Base-by-base conservation (phyloP, 345 rosid genomes). In the Syzygium aromaticum region DNA sequence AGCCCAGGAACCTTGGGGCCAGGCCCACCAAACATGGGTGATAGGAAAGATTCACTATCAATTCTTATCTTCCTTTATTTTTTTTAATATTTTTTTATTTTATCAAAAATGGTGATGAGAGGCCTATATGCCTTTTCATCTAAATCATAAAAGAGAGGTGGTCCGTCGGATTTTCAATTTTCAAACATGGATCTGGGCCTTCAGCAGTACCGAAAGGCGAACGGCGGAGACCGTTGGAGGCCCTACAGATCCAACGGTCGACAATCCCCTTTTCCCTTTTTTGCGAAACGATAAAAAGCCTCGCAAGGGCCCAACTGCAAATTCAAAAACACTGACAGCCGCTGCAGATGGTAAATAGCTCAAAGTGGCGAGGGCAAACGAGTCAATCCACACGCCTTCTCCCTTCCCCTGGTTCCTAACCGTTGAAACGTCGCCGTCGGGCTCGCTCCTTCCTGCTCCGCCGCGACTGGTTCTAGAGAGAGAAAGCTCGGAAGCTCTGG, bases 401-500 rank as follows among this genome's bases (percentile, higher is more conserved):
- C 87, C 67, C 67, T 22, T 14, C 14, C 14, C 8, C 53, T 73
- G 23, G 49, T 52, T 3, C 63, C 86, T 86, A 51, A 77, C 89
- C 77, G 88, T 85, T 92, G 87, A 90, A 94, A 91, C 94, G 92
- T 93, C 92, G 92, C 90, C 98, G 94, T 94, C 93, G 84, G 64
- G 67, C 54, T 43, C 7, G 46, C 84, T 49, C 86, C 88, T 88
- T 86, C 77, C 89, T 57, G 43, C 88, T n/a, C 87, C 87, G 40
- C 86, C 40, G 33, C 85, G 46, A 49, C 82, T 52, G 54, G 49
- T 40, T 57, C 12, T 5, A 10, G 28, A 46, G 52, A 56, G 86
- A 53, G 28, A 54, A 27, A 52, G 73, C 40, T 15, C 12, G 52
- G 86, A 46, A 54, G 64, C 38, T 87, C 54, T 33, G 49, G 77